A percentile compares a stretch with the other conserved stretches of the same genome.
These are phyloP conservation scores for Aegilops bicornis DNA, from an alignment of 176 grass and related monocot genomes.

Conservation along the genomic window DNA sequence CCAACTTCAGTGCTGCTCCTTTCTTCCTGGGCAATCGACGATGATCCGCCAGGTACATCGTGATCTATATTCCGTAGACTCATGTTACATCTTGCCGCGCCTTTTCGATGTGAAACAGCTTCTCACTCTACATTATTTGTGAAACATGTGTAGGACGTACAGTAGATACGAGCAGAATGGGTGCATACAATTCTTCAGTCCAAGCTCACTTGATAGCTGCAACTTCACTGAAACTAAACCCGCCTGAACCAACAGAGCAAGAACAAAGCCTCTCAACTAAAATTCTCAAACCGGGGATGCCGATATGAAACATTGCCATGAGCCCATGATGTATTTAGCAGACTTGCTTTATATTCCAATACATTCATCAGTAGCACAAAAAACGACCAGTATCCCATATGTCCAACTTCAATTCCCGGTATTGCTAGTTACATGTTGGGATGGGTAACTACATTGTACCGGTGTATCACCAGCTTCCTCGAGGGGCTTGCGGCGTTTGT, in stretches of 20 bases:
- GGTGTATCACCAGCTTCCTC: conserved; percentile 46
- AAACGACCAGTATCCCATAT: not conserved
- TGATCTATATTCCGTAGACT: not conserved
- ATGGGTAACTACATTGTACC: not conserved
- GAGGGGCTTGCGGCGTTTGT: conserved; percentile 56
- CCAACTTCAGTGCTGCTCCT: not conserved
- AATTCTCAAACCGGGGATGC: not conserved
- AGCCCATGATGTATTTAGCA: not conserved
- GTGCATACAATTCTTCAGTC: not conserved
- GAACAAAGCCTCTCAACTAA: not conserved
- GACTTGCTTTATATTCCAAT: not conserved
- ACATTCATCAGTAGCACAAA: not conserved
- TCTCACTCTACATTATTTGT: not conserved
- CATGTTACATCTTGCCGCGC: not conserved
- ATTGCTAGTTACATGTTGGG: conserved; percentile 10
- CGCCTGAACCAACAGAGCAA: not conserved
- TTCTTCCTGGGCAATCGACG: not conserved
- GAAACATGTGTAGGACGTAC: not conserved
- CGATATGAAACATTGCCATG: not conserved
- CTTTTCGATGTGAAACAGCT: not conserved
- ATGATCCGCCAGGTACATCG: not conserved
- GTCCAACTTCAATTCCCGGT: not conserved
- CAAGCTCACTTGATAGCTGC: not conserved
- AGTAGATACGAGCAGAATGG: not conserved
- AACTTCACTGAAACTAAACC: not conserved